phyloP scores from a whole-genome alignment of 306 rosid genomes.

The Gynostemma pentaphyllum region DNA sequence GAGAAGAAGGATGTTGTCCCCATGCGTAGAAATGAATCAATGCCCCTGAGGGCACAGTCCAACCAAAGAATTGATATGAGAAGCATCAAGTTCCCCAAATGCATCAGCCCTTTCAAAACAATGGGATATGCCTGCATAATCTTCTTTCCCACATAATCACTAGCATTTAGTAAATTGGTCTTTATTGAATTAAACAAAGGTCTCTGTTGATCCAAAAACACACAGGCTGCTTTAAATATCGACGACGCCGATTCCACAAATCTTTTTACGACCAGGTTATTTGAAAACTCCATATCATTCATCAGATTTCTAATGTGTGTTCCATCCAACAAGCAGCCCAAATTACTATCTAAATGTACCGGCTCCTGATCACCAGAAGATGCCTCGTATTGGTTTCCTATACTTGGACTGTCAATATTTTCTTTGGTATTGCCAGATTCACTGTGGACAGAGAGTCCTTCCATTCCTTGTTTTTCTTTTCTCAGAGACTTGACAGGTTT shows the following conservation, averaged over 20 bases:
- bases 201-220: slow-evolving; percentile 43
- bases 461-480: slow-evolving; percentile 53
- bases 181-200: slow-evolving; percentile 35
- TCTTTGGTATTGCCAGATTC: slow-evolving; percentile 26
- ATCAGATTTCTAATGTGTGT: slow-evolving; percentile 34
- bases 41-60: slow-evolving; percentile 68
- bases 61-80: slow-evolving; percentile 74
- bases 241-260: slow-evolving; percentile 31
- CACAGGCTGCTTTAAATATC: slow-evolving; percentile 35
- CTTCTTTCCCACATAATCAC: slow-evolving; percentile 33
- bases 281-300: slow-evolving; percentile 39
- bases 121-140: slow-evolving; percentile 57
- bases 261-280: slow-evolving; percentile 37
- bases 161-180: slow-evolving; percentile 20
- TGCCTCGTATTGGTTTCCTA: slow-evolving; percentile 28
- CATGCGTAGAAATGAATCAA: slow-evolving; percentile 79
- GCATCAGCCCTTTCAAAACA: slow-evolving; percentile 54
- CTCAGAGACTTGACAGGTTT: slow-evolving; percentile 21
- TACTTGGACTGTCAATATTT: slow-evolving; percentile 25
- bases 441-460: slow-evolving; percentile 19
- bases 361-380: slow-evolving; percentile 25
- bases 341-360: slow-evolving; percentile 28
- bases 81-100: slow-evolving; percentile 54
- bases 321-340: slow-evolving; percentile 27
- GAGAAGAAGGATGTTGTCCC: slow-evolving; percentile 90